Evolutionary conservation across 352 stramenopile genomes (phyloP).

Genomic region (Globisporangium rhizosaccharum): DNA sequence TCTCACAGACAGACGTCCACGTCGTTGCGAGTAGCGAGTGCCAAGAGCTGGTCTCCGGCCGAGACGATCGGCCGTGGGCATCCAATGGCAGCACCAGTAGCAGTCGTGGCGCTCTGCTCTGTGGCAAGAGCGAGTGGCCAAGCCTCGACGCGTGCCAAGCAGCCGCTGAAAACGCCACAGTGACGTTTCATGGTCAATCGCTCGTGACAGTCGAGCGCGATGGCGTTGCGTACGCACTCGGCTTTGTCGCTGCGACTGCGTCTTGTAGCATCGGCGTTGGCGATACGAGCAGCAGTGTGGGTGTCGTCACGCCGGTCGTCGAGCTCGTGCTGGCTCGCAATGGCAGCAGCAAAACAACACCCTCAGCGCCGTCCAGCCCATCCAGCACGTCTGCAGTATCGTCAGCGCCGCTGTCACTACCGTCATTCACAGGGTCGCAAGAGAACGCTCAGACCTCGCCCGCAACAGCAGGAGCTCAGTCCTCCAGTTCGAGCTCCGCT

Average conservation of each 20-base stretch:
- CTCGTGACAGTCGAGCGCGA: conserved; percentile 2
- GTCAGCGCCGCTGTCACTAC: neutral
- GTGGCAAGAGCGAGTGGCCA: neutral
- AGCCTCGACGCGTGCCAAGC: neutral
- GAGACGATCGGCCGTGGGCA: neutral
- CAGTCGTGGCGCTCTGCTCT: neutral
- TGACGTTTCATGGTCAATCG: no score
- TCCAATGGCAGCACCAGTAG: neutral
- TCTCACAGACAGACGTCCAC: neutral
- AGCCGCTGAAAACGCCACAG: neutral
- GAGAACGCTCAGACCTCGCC: no score
- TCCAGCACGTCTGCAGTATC: neutral
- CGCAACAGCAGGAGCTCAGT: no score
- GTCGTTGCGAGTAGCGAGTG: conserved; percentile 4
- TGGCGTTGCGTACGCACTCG: conserved; percentile 1
- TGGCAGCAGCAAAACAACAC: neutral
- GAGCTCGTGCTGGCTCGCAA: neutral
- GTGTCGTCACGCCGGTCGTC: neutral
- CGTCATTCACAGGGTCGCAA: no score
- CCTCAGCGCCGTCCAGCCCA: no score
- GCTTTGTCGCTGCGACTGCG: neutral
- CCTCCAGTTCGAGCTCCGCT: no score
- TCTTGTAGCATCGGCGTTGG: neutral
- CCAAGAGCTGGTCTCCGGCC: neutral
- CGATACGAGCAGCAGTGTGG: conserved; percentile 1